phyloP scores from a whole-genome alignment of 768 basidiomycete species.

The Lyophyllum semitale region DNA sequence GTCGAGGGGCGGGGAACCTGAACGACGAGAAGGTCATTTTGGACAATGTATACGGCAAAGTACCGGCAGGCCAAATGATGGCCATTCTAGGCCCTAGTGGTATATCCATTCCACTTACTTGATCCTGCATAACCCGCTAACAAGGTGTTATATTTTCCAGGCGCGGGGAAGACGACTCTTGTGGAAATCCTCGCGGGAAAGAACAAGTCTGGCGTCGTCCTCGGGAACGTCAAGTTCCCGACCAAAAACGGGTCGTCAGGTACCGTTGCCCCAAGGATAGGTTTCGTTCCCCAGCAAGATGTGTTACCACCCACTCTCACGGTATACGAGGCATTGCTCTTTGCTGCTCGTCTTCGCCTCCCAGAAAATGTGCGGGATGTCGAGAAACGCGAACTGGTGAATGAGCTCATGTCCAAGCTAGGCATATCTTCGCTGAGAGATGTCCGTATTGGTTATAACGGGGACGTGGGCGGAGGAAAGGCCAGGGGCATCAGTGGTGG shows the following conservation, averaged over 20 bases:
- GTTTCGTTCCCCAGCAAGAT: conserved; percentile 89
- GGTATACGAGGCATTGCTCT: conserved; percentile 78
- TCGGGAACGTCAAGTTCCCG: conserved; percentile 67
- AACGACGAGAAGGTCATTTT: conserved; percentile 67
- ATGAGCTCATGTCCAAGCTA: conserved; percentile 72
- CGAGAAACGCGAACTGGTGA: conserved; percentile 70
- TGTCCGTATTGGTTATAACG: conserved; percentile 63
- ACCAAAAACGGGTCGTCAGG: conserved; percentile 24
- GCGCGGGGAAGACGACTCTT: conserved; percentile 89
- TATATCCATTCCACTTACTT: conserved; percentile 18
- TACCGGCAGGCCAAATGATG: conserved; percentile 84
- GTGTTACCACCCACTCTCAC: conserved; percentile 80
- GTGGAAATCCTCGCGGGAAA: conserved; percentile 90
- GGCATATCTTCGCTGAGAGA: conserved; percentile 73
- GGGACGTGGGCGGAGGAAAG: conserved; percentile 61
- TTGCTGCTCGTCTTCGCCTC: conserved; percentile 83
- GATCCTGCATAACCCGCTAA: not conserved
- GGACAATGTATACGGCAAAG: conserved; percentile 65
- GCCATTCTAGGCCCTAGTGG: conserved; percentile 93
- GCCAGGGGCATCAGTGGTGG: conserved; percentile 88
- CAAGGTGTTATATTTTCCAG: conserved; percentile 26
- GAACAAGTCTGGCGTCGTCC: conserved; percentile 67
- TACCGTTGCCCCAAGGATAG: conserved; percentile 53
- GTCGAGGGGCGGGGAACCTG: conserved; percentile 11
- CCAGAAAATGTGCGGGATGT: conserved; percentile 67